Evolutionary conservation across 2,329 filamentous ascomycete genomes (phyloP), one percentile per base, ranked within the genome.

Genomic region (Sphaerulina musiva): DNA sequence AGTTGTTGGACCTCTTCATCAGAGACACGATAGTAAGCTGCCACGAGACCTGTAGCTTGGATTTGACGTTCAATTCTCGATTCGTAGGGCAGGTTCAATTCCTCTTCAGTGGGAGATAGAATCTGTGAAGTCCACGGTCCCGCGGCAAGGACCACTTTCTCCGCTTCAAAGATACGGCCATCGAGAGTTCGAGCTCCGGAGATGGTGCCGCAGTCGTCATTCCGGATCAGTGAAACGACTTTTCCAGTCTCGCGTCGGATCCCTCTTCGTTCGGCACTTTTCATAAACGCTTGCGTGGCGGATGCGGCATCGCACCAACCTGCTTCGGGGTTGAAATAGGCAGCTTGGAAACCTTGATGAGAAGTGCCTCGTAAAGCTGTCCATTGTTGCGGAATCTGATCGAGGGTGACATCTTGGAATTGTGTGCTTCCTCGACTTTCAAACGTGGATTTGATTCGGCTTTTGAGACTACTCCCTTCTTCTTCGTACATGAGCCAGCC

Each of bases 1-100:
- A 81, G 77, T 61, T 71, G 69, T 51, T 75, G 65, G 58, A 74
- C 72, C 57, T 83, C 79, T 10, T 71, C 69, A 1, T 75, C 71
- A 6, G 75, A 72, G 3, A 85, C 71, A 34, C 74, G 72, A 29
- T 79, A 78, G 69, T 83, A 80, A 0, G 79, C 81, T 0, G 80
- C 80, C 3, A 78, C 77, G 17, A 84, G 79, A 1, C 80, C 83
- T 0, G 81, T 81, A 6, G 82, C 81, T 52, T 74, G 70, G n/a
- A 78, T 71, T 59, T 85, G 82, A 26, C 76, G 70, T 54, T 80
- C 74, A 32, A 77, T 70, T 46, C 76, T 71, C 23, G 77, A 68
- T 1, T 74, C 69, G 1, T 75, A 74, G 40, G 73, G 71, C 48
- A 78, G 64, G 3, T 62, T 48, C 6, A 77, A 59, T 2, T 66